Base-by-base conservation (phyloP, 2,329 filamentous ascomycete genomes). In the Trichothecium sympodiale region DNA sequence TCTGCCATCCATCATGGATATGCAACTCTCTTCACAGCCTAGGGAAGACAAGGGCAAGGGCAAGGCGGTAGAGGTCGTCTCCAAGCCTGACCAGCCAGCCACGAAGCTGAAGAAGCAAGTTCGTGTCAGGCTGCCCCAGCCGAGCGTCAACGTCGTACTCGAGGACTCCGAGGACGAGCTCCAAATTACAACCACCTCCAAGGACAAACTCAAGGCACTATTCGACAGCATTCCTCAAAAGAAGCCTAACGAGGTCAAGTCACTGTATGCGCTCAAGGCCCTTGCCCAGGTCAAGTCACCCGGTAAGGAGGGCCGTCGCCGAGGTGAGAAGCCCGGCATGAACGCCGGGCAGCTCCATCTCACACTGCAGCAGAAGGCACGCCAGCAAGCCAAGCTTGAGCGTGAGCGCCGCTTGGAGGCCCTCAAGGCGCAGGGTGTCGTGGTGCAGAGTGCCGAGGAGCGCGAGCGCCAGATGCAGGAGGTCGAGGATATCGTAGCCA, bases 401-500 rank as follows among this genome's bases (percentile, higher is more conserved):
- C 78, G 85, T 36, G 75, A 84, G 40, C 79, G 84, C 45, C 80
- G 80, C 37, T 70, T 96, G 15, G 77, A 85, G 38, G 71, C 79
- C 46, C 69, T 98, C 29, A 77, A 74, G 49, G 79, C 81, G 9
- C 86, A 83, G 56, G 91, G 91, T 7, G 71, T 95, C 17, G 64
- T 81, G 17, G 67, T 96, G 14, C 81, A 88, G 54, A 94, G 84
- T 1, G 76, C 80, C 3, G 89, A 95, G 56, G 88, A 98, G 55
- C 77, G 84, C 15, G 83, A 88, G 51, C 74, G 76, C 25, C 82
- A 94, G 53, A 76, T 86, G 55, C 77, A 83, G 38, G 77, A 88
- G 40, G 77, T 94, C 10, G 91, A 96, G 47, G 82, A 95, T 49
- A 72, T 96, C 41, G 74, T 96, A 17, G 81, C 89, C 33, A 87